Conservation (phyloP, 352 stramenopile species). For the Peronospora farinosa region DNA sequence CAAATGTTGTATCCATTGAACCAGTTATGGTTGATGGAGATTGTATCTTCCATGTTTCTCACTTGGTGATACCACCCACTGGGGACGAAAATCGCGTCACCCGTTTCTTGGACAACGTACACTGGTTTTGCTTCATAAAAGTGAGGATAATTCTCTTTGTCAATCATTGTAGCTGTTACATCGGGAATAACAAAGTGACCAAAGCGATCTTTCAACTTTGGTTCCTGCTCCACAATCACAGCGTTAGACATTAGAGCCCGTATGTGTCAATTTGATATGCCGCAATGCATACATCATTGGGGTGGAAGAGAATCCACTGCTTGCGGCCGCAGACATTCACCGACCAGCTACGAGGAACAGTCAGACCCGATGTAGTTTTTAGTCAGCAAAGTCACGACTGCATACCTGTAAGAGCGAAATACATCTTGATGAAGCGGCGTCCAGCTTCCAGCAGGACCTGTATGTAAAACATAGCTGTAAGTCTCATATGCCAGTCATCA, state of each 20-base stretch:
- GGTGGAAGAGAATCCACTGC: slow-evolving; percentile 88
- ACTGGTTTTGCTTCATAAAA: slow-evolving; percentile 41
- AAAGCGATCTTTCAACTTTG: slow-evolving; percentile 72
- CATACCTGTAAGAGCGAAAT: slow-evolving; percentile 90
- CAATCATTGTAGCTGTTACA: slow-evolving; percentile 35
- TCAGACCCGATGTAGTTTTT: neutral
- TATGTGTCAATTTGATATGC: neutral
- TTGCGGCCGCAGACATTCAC: slow-evolving; percentile 94
- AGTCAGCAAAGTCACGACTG: neutral
- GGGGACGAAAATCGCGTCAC: slow-evolving; percentile 93
- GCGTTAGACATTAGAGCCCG: slow-evolving; percentile 3
- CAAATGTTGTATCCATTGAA: slow-evolving; percentile 85
- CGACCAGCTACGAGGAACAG: slow-evolving; percentile 77
- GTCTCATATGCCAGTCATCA: neutral
- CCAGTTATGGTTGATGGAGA: slow-evolving; percentile 98
- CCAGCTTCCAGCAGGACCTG: slow-evolving; percentile 79
- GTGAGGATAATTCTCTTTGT: slow-evolving; percentile 50
- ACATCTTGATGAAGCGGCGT: slow-evolving; percentile 95
- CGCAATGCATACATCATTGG: slow-evolving; percentile 51
- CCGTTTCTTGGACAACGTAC: slow-evolving; percentile 52
- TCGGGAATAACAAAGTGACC: slow-evolving; percentile 51
- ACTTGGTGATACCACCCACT: slow-evolving; percentile 95
- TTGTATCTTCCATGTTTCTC: slow-evolving; percentile 87
- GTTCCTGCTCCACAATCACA: slow-evolving; percentile 34
- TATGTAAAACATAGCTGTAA: slow-evolving; percentile 1